A percentile compares a stretch with the other conserved stretches of the same genome.
Conservation (phyloP, 495 filamentous ascomycete species). For the Hypoxylon trugodes region DNA sequence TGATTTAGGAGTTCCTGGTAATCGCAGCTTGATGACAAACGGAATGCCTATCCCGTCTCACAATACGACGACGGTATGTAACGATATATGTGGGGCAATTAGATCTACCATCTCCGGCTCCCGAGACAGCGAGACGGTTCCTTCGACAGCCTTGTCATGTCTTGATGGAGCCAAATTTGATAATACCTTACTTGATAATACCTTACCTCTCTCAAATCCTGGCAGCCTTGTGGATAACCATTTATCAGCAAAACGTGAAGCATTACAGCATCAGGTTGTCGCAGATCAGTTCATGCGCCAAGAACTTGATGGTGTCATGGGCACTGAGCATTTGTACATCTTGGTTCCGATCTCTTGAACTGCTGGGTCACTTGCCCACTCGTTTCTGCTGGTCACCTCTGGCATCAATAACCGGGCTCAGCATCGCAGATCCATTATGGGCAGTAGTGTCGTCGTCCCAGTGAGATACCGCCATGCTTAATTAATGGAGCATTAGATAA, state of each 20-base stretch:
- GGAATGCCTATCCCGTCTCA: slow-evolving; percentile 4
- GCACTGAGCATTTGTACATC: background rate
- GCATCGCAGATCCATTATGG: background rate
- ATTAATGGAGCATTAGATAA: background rate
- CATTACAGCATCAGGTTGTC: slow-evolving; percentile 14
- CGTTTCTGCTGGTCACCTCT: background rate
- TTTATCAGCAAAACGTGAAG: slow-evolving; percentile 9
- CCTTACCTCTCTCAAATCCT: no score
- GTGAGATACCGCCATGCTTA: background rate
- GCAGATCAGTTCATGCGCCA: slow-evolving; percentile 36
- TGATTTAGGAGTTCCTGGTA: background rate
- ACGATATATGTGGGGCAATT: slow-evolving; percentile 21
- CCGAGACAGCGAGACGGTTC: slow-evolving; percentile 30
- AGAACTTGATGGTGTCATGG: slow-evolving; percentile 10
- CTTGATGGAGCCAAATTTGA: slow-evolving; percentile 17
- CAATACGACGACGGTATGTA: slow-evolving; percentile 35
- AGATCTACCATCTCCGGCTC: slow-evolving; percentile 24
- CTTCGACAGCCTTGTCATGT: slow-evolving; percentile 17
- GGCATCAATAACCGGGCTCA: background rate
- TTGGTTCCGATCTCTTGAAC: slow-evolving; percentile 2
- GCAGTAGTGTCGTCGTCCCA: background rate
- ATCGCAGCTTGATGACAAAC: slow-evolving; percentile 6
- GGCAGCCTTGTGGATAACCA: slow-evolving; percentile 17
- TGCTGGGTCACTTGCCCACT: background rate
- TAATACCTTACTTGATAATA: background rate